Evolutionary conservation across 202 grass and related monocot species (phyloP), one percentile per base, ranked within the genome.

Genomic region (Musa balbisiana): DNA sequence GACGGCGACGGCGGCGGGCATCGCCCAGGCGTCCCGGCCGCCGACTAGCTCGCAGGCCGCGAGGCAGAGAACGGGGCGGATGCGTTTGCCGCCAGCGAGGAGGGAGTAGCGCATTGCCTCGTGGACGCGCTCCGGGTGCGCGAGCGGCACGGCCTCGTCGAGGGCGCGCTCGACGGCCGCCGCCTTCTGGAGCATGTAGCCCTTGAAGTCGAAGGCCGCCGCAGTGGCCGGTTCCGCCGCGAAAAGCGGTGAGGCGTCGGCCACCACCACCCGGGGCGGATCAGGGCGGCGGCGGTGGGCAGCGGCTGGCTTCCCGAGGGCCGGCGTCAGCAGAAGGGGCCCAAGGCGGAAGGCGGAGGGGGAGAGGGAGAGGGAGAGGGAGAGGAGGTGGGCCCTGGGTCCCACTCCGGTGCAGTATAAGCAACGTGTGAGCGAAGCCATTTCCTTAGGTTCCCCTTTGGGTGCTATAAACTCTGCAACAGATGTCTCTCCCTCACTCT

Each of bases 91-190:
- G 15, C 90, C 93, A 1, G 86, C 90, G 55, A 93, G 78, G 60
- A 91, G 84, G 27, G 88, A 87, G 85, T 97, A 93, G 17, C 90
- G 87, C 90, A 97, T 97, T 77, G 93, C 93, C 26, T 91, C 90
- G 79, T 97, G 84, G 16, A 97, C 78, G 21, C 78, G 71, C 52
- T 81, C 76, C 59, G 86, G 90, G 22, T 71, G 54, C 14, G 78
- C 83, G 15, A 79, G 80, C 0, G 88, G 88, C 69, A 93, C 51
- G 20, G 88, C 83, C 8, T 75, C 83, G 76, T 97, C 90, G 27
- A 97, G 77, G 49, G 90, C 88, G 2, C 75, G 50, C 73, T 91
- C 87, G 11, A 97, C 79, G 54, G 83, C 81, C 53, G 21, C 70
- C 1, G 90, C 90, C 75, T 74, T 88, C 84, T 87, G 80, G 64